Percentiles rank a stretch among this genome's conserved stretches.
Conservation (phyloP, 768 basidiomycete genomes). For the Lentinula aciculospora region DNA sequence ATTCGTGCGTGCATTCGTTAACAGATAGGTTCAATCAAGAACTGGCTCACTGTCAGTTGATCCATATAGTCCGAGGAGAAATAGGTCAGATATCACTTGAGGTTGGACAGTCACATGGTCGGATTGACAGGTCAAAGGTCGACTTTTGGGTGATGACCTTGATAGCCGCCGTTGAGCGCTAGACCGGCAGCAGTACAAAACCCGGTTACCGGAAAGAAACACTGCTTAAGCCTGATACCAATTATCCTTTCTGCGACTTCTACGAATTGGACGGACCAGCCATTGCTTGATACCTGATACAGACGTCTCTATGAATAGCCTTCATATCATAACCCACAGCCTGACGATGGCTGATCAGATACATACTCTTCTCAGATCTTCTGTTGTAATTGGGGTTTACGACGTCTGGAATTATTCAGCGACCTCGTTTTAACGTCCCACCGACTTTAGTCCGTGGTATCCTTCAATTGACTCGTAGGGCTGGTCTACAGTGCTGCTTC, state of each 20-base stretch:
- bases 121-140: no score
- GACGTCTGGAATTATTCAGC: neutral
- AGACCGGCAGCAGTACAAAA: no score
- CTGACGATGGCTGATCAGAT: neutral
- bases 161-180: no score
- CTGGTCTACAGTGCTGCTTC: neutral
- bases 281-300: no score
- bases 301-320: neutral
- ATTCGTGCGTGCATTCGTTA: neutral
- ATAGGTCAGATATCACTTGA: no score
- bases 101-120: no score
- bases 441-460: neutral
- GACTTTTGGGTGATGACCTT: no score
- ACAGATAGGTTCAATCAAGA: neutral
- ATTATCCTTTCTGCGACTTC: no score
- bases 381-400: neutral
- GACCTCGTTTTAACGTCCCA: neutral
- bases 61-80: no score
- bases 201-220: no score
- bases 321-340: neutral
- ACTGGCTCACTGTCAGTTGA: neutral
- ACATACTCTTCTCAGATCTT: neutral
- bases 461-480: neutral
- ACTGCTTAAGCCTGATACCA: no score
- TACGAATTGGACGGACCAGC: neutral